A percentile compares a stretch with the other conserved stretches of the same genome.
Evolutionary conservation across 169 alveolate species (phyloP).

Genomic region (Plasmodium yoelii): DNA sequence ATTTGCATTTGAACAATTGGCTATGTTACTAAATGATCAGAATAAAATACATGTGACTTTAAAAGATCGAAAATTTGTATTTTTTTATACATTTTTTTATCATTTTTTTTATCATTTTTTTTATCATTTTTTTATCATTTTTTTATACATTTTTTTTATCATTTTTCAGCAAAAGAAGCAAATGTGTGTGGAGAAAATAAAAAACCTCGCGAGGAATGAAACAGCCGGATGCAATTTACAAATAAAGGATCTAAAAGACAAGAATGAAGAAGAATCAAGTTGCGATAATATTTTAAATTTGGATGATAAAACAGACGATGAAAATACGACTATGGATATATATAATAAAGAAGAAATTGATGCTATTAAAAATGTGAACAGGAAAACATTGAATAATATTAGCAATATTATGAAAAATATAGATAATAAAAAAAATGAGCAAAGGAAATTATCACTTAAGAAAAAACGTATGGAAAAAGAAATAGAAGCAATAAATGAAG

Average conservation of each 20-base stretch:
- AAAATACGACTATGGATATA: slow-evolving; percentile 8
- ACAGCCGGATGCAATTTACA: slow-evolving; percentile 10
- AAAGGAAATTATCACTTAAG: slow-evolving; percentile 30
- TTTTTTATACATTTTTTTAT: too few species aligned
- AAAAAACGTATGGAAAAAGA: slow-evolving; percentile 61
- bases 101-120: not conserved
- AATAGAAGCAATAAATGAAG: slow-evolving; percentile 52
- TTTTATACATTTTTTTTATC: too few species aligned
- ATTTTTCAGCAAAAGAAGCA: slow-evolving; percentile 26
- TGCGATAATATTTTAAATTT: slow-evolving; percentile 16
- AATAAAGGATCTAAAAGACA: slow-evolving; percentile 21
- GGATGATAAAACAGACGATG: slow-evolving; percentile 2
- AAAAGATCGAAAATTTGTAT: too few species aligned
- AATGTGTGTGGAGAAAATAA: slow-evolving; percentile 19
- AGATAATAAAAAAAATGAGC: slow-evolving; percentile 61
- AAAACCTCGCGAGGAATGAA: slow-evolving; percentile 32
- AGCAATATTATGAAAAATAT: slow-evolving; percentile 42
- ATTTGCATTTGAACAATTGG: too few species aligned
- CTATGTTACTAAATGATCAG: too few species aligned
- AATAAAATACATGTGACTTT: too few species aligned
- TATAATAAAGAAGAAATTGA: slow-evolving; percentile 42
- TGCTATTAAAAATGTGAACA: slow-evolving; percentile 30
- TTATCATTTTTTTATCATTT: not conserved
- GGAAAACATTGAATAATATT: slow-evolving; percentile 12
- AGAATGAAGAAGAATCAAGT: slow-evolving; percentile 15